Base-by-base conservation (phyloP, 2,329 filamentous ascomycete species). In the Pseudocercospora cruenta region DNA sequence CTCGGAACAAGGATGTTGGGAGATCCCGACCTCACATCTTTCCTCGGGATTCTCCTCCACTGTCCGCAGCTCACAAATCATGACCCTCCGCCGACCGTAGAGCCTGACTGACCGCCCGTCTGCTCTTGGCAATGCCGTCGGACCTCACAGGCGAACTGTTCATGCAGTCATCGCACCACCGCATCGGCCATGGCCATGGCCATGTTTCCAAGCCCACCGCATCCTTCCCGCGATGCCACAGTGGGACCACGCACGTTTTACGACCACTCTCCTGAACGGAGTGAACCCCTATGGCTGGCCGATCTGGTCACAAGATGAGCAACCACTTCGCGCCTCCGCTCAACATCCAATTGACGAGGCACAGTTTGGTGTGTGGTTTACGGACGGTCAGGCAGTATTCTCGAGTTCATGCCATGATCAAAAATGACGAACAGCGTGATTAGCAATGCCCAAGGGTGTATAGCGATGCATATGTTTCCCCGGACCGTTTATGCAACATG, bases 151-250 rank as follows among this genome's bases (percentile, higher is more conserved):
- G 45, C 45, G 22, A 49, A 24, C 45, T 24, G 45, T 49, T 49
- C 45, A 49, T 49, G 45, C 45, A 49, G 19, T 49, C 45, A 49
- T 49, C 45, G 45, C n/a, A 24, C 19, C 19, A 6, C 22, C 3
- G 19, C 19, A 49, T 49, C 16, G 22, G 22, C 45, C 16, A n/a
- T 12, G 22, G 22, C 45, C 16, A n/a, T 12, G 16, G 51, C 51
- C 24, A n/a, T 21, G 45, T 16, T 28, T n/a, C 16, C 14, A 54
- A 54, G 51, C 51, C 51, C 21, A n/a, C 51, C 51, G 51, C 51
- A 54, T 54, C 51, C 51, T 54, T 54, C 51, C 47, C 51, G 51
- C 51, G 8, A 31, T 54, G 51, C 51, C 51, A 54, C 51, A 54
- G 51, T 54, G 51, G 51, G 24, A 54, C 51, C 24, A 24, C 22